Percentiles rank a stretch among this genome's conserved stretches.
Conservation (phyloP, 73 alveolate genomes). For the Symbiodinium natans region DNA sequence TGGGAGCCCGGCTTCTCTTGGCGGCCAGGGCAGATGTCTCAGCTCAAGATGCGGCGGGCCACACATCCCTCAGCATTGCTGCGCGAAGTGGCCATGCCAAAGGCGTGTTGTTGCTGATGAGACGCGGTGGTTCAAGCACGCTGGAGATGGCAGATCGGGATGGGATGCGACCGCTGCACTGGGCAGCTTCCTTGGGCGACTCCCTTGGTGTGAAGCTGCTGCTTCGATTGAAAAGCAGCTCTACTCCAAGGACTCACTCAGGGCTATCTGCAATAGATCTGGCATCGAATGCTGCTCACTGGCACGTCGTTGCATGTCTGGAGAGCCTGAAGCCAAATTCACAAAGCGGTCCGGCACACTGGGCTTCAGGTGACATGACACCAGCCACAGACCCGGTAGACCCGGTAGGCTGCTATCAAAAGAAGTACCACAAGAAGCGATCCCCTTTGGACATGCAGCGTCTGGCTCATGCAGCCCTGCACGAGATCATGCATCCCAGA, state of each 20-base stretch:
- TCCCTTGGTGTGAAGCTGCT: conserved; percentile 13
- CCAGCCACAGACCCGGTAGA: too few relatives aligned
- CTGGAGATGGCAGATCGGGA: conserved; percentile 30
- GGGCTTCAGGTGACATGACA: background rate
- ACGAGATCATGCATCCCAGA: conserved; percentile 50
- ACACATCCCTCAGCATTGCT: conserved; percentile 29
- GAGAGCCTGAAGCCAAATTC: background rate
- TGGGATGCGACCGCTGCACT: conserved; percentile 54
- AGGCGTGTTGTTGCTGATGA: conserved; percentile 45
- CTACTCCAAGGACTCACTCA: background rate
- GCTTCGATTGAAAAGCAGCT: background rate
- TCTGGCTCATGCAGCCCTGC: background rate
- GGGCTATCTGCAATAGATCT: background rate
- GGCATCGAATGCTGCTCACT: background rate
- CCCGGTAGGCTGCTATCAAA: background rate
- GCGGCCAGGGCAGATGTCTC: conserved; percentile 30
- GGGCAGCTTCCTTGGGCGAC: conserved; percentile 52
- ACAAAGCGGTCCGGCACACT: background rate
- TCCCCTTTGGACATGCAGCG: background rate
- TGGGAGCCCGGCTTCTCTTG: conserved; percentile 16
- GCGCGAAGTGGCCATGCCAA: background rate
- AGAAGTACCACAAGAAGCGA: background rate
- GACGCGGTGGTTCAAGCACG: background rate
- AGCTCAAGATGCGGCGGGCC: conserved; percentile 18
- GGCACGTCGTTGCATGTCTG: background rate